Conservation (phyloP, 208 protist species). For the Polymyxa betae region DNA sequence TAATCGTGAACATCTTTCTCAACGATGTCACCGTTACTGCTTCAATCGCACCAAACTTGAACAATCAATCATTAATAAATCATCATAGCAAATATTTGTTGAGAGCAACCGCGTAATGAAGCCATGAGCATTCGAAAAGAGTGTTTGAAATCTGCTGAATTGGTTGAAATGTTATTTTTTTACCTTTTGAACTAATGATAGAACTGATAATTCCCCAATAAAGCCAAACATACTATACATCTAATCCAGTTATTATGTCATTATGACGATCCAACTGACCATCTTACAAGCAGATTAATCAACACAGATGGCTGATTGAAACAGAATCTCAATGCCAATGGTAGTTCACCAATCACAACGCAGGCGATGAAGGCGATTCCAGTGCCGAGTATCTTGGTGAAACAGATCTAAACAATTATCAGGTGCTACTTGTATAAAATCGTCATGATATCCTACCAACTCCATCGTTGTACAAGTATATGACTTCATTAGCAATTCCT, state of each 20-base stretch:
- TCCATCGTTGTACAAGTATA: background rate
- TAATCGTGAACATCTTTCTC: conserved; percentile 48
- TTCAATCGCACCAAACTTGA: conserved; percentile 28
- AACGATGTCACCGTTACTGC: conserved; percentile 41
- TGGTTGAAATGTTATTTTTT: background rate
- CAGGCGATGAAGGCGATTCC: background rate
- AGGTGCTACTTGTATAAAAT: background rate
- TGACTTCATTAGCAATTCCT: background rate
- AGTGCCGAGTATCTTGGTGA: background rate
- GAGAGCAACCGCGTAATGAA: no score
- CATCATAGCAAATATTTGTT: no score
- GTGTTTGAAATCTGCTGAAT: no score
- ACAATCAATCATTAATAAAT: background rate
- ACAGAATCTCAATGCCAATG: background rate
- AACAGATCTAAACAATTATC: conserved; percentile 3
- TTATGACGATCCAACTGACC: background rate
- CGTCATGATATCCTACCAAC: background rate
- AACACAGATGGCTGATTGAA: background rate
- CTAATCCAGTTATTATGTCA: background rate
- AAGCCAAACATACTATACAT: conserved; percentile 3
- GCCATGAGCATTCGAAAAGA: no score
- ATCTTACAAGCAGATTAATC: background rate
- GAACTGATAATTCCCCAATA: conserved; percentile 19
- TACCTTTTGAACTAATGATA: background rate
- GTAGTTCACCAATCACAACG: background rate